Percentiles rank a stretch among this genome's conserved stretches.
Evolutionary conservation across 1,284 basidiomycete species (phyloP).

Genomic region (Mycena sp.): DNA sequence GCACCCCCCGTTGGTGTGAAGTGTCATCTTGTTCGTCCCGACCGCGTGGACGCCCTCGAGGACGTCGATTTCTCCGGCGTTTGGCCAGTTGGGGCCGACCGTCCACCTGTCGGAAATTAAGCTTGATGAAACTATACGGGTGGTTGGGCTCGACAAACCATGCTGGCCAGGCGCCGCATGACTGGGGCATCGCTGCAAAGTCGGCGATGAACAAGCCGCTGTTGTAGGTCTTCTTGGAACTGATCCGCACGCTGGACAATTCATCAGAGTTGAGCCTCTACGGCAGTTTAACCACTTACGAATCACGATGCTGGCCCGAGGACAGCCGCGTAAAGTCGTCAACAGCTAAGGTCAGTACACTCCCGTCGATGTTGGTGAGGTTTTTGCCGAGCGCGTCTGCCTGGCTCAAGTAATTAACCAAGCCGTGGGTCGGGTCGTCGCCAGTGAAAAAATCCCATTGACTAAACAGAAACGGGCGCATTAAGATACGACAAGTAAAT

Average conservation of each 20-base stretch:
- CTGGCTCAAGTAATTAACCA: constrained; percentile 19
- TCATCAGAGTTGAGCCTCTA: background rate
- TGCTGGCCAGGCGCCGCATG: constrained; percentile 26
- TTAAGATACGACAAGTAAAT: background rate
- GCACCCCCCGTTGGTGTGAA: constrained; percentile 47
- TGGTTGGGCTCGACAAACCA: background rate
- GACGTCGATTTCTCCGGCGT: constrained; percentile 55
- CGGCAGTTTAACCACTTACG: constrained; percentile 8
- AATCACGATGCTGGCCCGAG: constrained; percentile 17
- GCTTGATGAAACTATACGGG: background rate
- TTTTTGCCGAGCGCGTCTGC: constrained; percentile 17
- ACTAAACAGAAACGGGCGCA: background rate
- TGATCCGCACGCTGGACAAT: constrained; percentile 24
- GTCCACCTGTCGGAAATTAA: constrained; percentile 33
- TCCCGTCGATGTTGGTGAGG: constrained; percentile 12
- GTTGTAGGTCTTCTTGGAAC: constrained; percentile 23
- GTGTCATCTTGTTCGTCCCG: constrained; percentile 42
- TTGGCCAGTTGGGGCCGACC: constrained; percentile 49
- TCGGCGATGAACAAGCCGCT: constrained; percentile 30
- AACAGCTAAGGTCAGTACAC: constrained; percentile 10
- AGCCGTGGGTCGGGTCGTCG: constrained; percentile 25
- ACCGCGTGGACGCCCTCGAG: constrained; percentile 51
- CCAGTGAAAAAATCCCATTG: constrained; percentile 19
- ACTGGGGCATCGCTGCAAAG: constrained; percentile 25
- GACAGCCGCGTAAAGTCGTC: constrained; percentile 18